Percentiles rank a stretch among this genome's conserved stretches.
Evolutionary conservation across 108 stramenopile species (phyloP).

Genomic region (Cylindrotheca fusiformis): DNA sequence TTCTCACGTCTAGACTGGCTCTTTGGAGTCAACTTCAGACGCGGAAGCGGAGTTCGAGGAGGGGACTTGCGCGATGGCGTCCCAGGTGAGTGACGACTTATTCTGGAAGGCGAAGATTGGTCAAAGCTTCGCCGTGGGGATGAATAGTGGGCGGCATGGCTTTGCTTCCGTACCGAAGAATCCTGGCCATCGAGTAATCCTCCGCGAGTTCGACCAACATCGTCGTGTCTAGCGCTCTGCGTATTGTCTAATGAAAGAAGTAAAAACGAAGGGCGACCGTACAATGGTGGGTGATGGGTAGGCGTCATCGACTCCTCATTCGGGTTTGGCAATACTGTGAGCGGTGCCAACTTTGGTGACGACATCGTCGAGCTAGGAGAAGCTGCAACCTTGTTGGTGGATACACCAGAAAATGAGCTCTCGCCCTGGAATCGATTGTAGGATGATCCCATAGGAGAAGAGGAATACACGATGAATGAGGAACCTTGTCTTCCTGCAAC

Average conservation of each 20-base stretch:
- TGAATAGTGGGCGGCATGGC: background rate
- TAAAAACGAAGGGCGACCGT: conserved; percentile 6
- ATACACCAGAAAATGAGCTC: background rate
- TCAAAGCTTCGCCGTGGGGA: background rate
- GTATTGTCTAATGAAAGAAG: background rate
- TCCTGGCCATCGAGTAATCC: conserved; percentile 4
- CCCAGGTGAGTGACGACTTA: background rate
- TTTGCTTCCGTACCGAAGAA: background rate
- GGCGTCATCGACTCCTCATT: background rate
- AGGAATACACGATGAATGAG: conserved; percentile 5
- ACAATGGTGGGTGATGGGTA: conserved; percentile 1
- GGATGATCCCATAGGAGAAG: background rate
- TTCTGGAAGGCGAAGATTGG: background rate
- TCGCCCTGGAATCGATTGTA: background rate
- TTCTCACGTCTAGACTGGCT: background rate
- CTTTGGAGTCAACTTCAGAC: conserved; percentile 10
- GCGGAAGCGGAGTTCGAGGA: conserved; percentile 12
- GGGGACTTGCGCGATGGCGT: background rate
- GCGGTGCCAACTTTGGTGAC: conserved; percentile 6
- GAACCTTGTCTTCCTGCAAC: too few relatives aligned
- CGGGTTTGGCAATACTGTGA: conserved; percentile 2
- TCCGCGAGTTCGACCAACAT: background rate
- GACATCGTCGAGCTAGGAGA: background rate
- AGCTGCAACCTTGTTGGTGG: background rate
- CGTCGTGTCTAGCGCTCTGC: background rate